phyloP scores from a whole-genome alignment of 176 grass and related monocot genomes.

The Raddia guianensis region DNA sequence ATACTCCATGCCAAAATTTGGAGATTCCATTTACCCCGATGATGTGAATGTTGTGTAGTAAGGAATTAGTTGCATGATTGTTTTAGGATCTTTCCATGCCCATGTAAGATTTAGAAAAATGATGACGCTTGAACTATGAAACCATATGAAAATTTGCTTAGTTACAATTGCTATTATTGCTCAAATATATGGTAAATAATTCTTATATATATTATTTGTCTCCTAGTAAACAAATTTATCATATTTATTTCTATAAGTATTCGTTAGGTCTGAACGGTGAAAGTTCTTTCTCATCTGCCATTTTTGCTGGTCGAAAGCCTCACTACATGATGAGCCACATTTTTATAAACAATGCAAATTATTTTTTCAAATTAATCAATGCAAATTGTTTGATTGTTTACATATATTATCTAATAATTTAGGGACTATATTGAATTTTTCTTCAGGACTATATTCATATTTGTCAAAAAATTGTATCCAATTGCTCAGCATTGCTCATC shows the following conservation, averaged over 20 bases:
- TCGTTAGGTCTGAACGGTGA: not conserved
- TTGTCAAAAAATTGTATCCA: constrained; percentile 17
- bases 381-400: constrained; percentile 7
- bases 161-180: not conserved
- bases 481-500: constrained; percentile 8
- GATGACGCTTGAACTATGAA: constrained; percentile 8
- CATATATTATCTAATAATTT: not conserved
- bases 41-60: not conserved
- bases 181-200: not conserved
- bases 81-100: not conserved
- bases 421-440: constrained; percentile 3
- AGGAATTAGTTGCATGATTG: not conserved
- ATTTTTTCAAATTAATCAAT: not conserved
- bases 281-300: not conserved
- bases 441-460: not conserved
- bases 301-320: not conserved
- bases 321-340: not conserved
- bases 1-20: not conserved
- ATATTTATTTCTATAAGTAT: not conserved
- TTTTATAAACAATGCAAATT: not conserved
- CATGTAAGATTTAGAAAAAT: constrained; percentile 12
- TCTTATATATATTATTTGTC: not conserved
- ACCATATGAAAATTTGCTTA: not conserved
- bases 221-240: not conserved
- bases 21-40: not conserved